A percentile compares a stretch with the other conserved stretches of the same genome.
These are phyloP conservation scores for Pyrenula aspistea DNA, from an alignment of 495 filamentous ascomycete species.

Conservation along the genomic window DNA sequence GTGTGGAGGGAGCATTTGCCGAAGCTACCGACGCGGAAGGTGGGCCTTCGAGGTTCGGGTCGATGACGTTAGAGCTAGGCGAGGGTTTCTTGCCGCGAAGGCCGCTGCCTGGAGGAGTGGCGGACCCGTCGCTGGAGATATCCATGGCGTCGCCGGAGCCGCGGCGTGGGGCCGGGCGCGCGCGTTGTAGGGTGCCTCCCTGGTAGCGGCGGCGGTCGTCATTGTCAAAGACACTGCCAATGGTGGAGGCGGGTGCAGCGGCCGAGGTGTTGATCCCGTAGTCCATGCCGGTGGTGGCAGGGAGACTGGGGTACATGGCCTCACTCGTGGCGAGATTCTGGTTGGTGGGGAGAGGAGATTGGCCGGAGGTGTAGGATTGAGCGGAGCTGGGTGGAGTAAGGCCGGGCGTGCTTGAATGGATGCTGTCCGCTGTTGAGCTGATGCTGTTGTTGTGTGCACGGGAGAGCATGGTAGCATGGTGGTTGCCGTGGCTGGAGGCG, in stretches of 20 bases:
- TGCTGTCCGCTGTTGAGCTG: slow-evolving; percentile 26
- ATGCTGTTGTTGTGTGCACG: slow-evolving; percentile 35
- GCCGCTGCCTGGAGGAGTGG: slow-evolving; percentile 28
- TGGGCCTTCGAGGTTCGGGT: slow-evolving; percentile 34
- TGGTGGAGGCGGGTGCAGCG: slow-evolving; percentile 61
- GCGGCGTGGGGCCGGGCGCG: slow-evolving; percentile 33
- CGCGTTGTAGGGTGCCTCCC: slow-evolving; percentile 74
- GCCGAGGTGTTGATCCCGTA: slow-evolving; percentile 50
- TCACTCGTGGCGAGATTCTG: slow-evolving; percentile 45
- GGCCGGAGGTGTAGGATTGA: slow-evolving; percentile 72
- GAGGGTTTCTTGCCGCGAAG: slow-evolving; percentile 26
- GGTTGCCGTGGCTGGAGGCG: slow-evolving; percentile 25
- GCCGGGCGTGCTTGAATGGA: slow-evolving; percentile 47
- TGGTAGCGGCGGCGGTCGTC: slow-evolving; percentile 77
- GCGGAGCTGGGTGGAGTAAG: slow-evolving; percentile 84
- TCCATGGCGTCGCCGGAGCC: slow-evolving; percentile 36
- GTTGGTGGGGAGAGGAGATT: slow-evolving; percentile 65
- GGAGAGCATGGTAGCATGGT: slow-evolving; percentile 10
- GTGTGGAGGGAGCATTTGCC: slow-evolving; percentile 8
- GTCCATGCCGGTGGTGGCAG: slow-evolving; percentile 49
- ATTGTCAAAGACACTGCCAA: slow-evolving; percentile 70
- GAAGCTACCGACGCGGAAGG: slow-evolving; percentile 24
- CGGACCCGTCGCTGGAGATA: slow-evolving; percentile 36
- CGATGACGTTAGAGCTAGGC: slow-evolving; percentile 39
- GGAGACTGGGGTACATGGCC: slow-evolving; percentile 74